phyloP scores from a whole-genome alignment of 805 yeast species.

The Starmerella sirachaensis region DNA sequence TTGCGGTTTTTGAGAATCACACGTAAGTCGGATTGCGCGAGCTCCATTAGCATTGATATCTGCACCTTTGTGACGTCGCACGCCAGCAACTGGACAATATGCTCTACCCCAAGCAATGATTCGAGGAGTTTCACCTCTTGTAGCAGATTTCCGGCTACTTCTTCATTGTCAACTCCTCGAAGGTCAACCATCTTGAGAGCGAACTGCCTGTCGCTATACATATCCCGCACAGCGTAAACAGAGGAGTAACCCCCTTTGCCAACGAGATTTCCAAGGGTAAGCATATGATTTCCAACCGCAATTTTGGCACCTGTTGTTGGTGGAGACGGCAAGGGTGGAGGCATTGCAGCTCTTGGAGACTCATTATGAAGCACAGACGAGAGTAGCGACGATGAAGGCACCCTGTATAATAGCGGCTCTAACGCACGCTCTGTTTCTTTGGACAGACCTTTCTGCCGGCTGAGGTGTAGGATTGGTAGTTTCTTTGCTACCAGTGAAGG shows the following conservation, averaged over 20 bases:
- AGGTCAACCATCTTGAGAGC: constrained; percentile 16
- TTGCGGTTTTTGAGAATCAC: constrained; percentile 55
- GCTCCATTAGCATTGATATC: constrained; percentile 75
- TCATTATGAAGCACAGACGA: too few species aligned
- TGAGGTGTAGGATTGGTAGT: too few species aligned
- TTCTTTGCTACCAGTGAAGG: too few species aligned
- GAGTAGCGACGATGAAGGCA: too few species aligned
- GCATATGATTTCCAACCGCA: constrained; percentile 1
- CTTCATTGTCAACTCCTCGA: not conserved
- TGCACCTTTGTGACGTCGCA: constrained; percentile 54
- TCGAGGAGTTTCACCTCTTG: constrained; percentile 73
- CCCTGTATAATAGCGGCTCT: too few species aligned
- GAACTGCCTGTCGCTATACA: not conserved
- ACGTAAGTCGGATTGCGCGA: constrained; percentile 85
- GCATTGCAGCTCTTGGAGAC: too few species aligned
- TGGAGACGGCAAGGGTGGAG: not conserved
- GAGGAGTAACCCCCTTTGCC: constrained; percentile 18
- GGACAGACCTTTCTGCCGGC: too few species aligned
- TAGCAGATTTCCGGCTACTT: constrained; percentile 26
- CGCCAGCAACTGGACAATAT: constrained; percentile 73
- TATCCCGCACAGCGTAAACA: constrained; percentile 11
- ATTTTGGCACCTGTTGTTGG: not conserved
- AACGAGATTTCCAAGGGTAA: not conserved
- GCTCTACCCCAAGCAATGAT: constrained; percentile 43
- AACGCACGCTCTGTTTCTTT: too few species aligned